Conservation (phyloP, 2,329 filamentous ascomycete genomes). For the Colletotrichum orchidophilum region DNA sequence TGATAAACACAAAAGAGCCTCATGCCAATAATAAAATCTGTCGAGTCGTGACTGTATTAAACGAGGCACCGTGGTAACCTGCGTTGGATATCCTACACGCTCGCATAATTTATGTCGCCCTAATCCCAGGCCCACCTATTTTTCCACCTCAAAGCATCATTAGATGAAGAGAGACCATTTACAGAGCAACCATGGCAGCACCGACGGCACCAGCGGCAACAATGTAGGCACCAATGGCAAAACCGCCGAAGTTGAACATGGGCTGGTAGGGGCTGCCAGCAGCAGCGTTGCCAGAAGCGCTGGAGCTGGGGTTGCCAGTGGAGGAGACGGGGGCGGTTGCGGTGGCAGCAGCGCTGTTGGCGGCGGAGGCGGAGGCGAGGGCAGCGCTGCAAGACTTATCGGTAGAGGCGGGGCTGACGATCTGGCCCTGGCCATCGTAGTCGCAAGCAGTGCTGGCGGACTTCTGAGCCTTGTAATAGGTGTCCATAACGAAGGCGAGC, state of each 20-base stretch:
- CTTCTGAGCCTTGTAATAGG: slow-evolving; percentile 72
- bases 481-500: slow-evolving; percentile 78
- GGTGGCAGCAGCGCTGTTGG: slow-evolving; percentile 56
- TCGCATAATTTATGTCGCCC: slow-evolving; percentile 18
- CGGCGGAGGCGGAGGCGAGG: slow-evolving; percentile 70
- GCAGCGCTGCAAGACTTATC: slow-evolving; percentile 65
- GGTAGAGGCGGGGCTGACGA: slow-evolving; percentile 57
- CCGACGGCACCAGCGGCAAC: slow-evolving; percentile 62
- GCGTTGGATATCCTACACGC: slow-evolving; percentile 30
- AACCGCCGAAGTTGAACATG: slow-evolving; percentile 55
- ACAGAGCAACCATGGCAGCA: slow-evolving; percentile 63
- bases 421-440: slow-evolving; percentile 74
- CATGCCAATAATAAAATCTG: slow-evolving; percentile 17
- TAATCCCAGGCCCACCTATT: background rate
- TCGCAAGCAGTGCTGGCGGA: slow-evolving; percentile 69
- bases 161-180: slow-evolving; percentile 40
- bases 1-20: slow-evolving; percentile 27
- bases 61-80: slow-evolving; percentile 17
- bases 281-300: slow-evolving; percentile 28
- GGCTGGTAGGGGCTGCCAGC: slow-evolving; percentile 48
- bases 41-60: slow-evolving; percentile 31
- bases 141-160: slow-evolving; percentile 21
- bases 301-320: slow-evolving; percentile 38
- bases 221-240: slow-evolving; percentile 61
- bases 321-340: slow-evolving; percentile 51